These are phyloP conservation scores for Dictyostelium citrinum DNA, from an alignment of 78 protist species.

Conservation along the genomic window DNA sequence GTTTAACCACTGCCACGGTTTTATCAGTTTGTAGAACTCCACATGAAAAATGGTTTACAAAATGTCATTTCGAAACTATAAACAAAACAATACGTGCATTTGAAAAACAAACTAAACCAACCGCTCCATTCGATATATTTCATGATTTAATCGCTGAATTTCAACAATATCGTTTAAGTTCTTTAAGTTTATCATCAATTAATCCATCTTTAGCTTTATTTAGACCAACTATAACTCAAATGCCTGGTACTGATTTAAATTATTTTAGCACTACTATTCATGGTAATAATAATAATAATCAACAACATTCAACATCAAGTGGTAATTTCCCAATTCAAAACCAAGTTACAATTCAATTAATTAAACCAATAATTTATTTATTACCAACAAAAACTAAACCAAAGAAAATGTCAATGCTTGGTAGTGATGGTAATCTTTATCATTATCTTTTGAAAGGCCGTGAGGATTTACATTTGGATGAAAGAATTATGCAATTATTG, in stretches of 20 bases:
- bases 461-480: slow-evolving; percentile 94
- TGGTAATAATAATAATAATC: background rate
- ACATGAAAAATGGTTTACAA: slow-evolving; percentile 66
- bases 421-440: slow-evolving; percentile 85
- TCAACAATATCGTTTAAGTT: background rate
- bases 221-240: background rate
- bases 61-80: slow-evolving; percentile 24
- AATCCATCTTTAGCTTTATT: slow-evolving; percentile 29
- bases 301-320: background rate
- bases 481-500: slow-evolving; percentile 93
- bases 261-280: background rate
- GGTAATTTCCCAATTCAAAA: background rate
- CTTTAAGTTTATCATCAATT: background rate
- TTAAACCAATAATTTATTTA: slow-evolving; percentile 54
- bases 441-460: slow-evolving; percentile 88
- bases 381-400: slow-evolving; percentile 93
- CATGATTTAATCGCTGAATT: slow-evolving; percentile 39
- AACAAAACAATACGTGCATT: slow-evolving; percentile 5
- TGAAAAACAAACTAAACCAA: slow-evolving; percentile 45
- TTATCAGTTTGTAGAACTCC: slow-evolving; percentile 18
- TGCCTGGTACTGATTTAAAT: slow-evolving; percentile 57
- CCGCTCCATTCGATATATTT: slow-evolving; percentile 15
- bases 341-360: slow-evolving; percentile 3
- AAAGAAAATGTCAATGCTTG: slow-evolving; percentile 83
- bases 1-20: slow-evolving; percentile 9